phyloP scores from a whole-genome alignment of 169 alveolate species.

The Toxoplasma gondii region DNA sequence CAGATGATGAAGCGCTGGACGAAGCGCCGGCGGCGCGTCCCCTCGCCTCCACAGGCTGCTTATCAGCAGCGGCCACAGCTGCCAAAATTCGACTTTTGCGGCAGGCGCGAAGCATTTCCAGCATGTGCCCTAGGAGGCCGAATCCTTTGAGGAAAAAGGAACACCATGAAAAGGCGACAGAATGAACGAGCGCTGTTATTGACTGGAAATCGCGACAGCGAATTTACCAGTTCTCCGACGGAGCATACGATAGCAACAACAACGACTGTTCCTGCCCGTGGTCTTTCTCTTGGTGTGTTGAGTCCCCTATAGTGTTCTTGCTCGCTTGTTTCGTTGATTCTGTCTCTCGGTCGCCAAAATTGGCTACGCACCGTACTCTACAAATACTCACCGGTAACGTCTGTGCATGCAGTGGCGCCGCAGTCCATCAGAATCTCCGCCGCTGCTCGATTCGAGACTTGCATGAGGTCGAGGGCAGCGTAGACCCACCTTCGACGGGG shows the following conservation, averaged over 20 bases:
- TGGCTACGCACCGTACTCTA: too few species aligned
- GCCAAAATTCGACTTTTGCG: neutral
- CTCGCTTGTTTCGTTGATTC: too few species aligned
- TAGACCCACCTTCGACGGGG: conserved; percentile 50
- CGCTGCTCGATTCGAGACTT: conserved; percentile 46
- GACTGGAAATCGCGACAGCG: neutral
- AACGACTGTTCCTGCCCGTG: too few species aligned
- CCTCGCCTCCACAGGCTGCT: neutral
- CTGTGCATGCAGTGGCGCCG: conserved; percentile 67
- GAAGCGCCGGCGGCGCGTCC: neutral
- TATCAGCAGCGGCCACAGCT: neutral
- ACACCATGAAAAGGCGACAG: neutral
- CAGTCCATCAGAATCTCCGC: conserved; percentile 33
- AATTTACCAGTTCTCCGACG: too few species aligned
- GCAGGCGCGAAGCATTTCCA: conserved; percentile 56
- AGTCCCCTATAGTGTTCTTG: too few species aligned
- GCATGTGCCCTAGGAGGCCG: conserved; percentile 63
- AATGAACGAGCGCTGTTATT: neutral
- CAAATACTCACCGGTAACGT: conserved; percentile 50
- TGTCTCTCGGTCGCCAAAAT: too few species aligned
- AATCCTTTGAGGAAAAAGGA: conserved; percentile 37
- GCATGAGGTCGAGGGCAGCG: conserved; percentile 59
- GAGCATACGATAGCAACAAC: too few species aligned
- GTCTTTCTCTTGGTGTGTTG: too few species aligned
- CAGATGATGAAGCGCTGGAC: neutral